Base-by-base conservation (phyloP, 2,329 filamentous ascomycete species). In the Fusarium temperatum region DNA sequence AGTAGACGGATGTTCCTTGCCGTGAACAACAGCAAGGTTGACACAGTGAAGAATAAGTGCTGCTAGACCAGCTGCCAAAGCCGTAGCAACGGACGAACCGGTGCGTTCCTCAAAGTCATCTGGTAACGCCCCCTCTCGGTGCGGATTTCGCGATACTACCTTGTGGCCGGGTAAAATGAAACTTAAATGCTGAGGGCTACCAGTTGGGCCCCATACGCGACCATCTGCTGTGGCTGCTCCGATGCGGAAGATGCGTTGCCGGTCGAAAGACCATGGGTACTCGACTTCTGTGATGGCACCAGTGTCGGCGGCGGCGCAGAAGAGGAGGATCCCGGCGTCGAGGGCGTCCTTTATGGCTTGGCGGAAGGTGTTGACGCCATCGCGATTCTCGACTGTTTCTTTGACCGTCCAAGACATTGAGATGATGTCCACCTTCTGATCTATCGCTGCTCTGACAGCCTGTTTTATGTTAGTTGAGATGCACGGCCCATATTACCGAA, bases 41-140 rank as follows among this genome's bases (percentile, higher is more conserved):
- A 56, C 54, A 7, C 54, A 56, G 6, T 56, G 38, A 2, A 56
- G 8, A 6, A 82, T 74, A 24, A 80, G 63, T 10, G 79, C 79
- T 8, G 78, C 80, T 12, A 79, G 63, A 1, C 79, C 80, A 3
- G 78, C 66, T 5, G 75, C 80, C 5, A 82, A 58, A 1, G 80
- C 80, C 7, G 79, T 80, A 6, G 80, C 75, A 0, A 81, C 62
- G 12, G 74, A 78, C 0, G 74, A 80, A 1, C 78, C 67, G 0
- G 72, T 68, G 2, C 24, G 57, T 14, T 73, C 57, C 14, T 73
- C 67, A 36, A 55, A 53, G 8, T 30, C 61, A 9, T 60, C 36
- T 28, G 48, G 66, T 5, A 63, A 38, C 5, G 59, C 50, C 1
- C 45, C 28, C 15, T 56, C 53, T 7, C 32, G 26, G 5, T 44